Conservation (phyloP, 306 rosid genomes). For the cucumber (Cucumis sativus) region Cucumber_9930_V3 NC_026659.2:28813001-28813500, state of each 20-base stretch:
- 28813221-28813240: constrained; percentile 44
- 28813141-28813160: constrained; percentile 16
- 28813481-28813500: neutral
- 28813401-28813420: no score
- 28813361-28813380: constrained; percentile 39
- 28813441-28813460: neutral
- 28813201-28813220: constrained; percentile 68
- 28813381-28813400: constrained; percentile 30
- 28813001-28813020: constrained; percentile 65
- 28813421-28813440: neutral
- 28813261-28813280: constrained; percentile 71
- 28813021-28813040: constrained; percentile 38
- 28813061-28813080: constrained; percentile 28
- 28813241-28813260: constrained; percentile 37
- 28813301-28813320: constrained; percentile 92
- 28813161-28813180: constrained; percentile 68
- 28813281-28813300: constrained; percentile 70
- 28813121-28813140: no score
- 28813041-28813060: constrained; percentile 79
- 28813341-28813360: constrained; percentile 78
- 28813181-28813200: constrained; percentile 99
- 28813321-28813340: constrained; percentile 83
- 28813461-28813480: no score
- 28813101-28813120: no score
- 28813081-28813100: no score